A percentile compares a stretch with the other conserved stretches of the same genome.
These are phyloP conservation scores for Fallopia convolvulus DNA, from an alignment of 148 eudicot genomes.

Conservation along the genomic window DNA sequence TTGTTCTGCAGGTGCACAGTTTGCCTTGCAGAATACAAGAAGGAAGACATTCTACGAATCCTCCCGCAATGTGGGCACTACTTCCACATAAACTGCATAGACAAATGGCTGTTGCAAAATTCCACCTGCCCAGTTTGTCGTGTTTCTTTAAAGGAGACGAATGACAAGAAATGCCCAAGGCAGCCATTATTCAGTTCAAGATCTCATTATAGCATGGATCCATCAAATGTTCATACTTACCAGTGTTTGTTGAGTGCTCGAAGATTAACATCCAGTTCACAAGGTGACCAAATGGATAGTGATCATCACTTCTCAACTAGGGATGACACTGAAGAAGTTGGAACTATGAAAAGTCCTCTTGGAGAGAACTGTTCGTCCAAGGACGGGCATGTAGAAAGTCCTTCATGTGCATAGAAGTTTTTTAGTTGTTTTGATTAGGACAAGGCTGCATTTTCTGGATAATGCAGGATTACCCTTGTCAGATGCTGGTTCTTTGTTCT, in stretches of 20 bases:
- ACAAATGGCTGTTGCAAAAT: conserved; percentile 79
- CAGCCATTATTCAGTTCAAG: conserved; percentile 66
- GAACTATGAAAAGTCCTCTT: conserved; percentile 17
- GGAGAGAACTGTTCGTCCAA: conserved; percentile 10
- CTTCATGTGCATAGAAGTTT: conserved; percentile 29
- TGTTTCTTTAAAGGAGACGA: conserved; percentile 54
- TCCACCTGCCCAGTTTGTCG: conserved; percentile 92
- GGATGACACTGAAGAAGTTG: conserved; percentile 17
- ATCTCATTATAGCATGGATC: conserved; percentile 24
- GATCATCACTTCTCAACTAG: conserved; percentile 22
- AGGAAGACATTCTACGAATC: conserved; percentile 61
- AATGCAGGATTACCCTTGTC: not conserved
- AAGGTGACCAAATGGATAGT: conserved; percentile 20
- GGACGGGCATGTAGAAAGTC: conserved; percentile 36
- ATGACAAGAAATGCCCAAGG: conserved; percentile 43
- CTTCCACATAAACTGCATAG: conserved; percentile 77
- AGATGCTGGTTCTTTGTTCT: not conserved
- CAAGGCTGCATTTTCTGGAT: not conserved
- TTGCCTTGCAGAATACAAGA: conserved; percentile 68
- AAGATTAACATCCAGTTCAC: conserved; percentile 22
- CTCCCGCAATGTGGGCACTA: conserved; percentile 73
- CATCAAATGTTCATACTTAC: conserved; percentile 22
- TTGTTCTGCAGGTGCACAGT: conserved; percentile 52
- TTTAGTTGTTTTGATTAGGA: not conserved
- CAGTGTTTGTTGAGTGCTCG: conserved; percentile 25